Base-by-base conservation (phyloP, 2,329 filamentous ascomycete species). In the Verticillium albo-atrum region DNA sequence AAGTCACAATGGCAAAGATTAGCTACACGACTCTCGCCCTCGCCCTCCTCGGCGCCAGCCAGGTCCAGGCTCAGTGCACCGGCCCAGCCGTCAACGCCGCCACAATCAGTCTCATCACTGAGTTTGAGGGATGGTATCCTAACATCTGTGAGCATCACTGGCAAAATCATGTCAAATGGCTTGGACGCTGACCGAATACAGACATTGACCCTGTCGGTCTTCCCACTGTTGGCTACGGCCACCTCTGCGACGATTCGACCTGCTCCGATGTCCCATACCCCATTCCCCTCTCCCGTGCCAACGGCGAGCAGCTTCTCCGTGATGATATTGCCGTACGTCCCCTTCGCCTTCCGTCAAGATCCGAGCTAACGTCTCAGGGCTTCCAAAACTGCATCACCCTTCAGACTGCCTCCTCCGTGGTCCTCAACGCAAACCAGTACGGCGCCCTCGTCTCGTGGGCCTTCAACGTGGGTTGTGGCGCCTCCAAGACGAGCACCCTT, bases 391-490 rank as follows among this genome's bases (percentile, higher is more conserved):
- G 75, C 64, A 71, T 81, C 59, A 74, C 73, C 6, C 60, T 68
- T 6, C 70, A 73, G 50, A 71, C 74, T 28, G 69, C 64, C 32
- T 60, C 68, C 42, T 61, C 62, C 6, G 76, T 78, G 51, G 68
- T 65, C 4, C 69, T 82, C 34, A 81, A 82, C 64, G 74, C 71
- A 32, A 82, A 83, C 70, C 77, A 82, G 65, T 83, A 80, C 65
- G 81, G 78, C 50, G 80, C 81, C 1, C 75, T 83, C 2, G 76
- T 82, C 37, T 79, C 74, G 52, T 82, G 79, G 78, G 71, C 77
- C 17, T 83, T 77, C 74, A 83, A 83, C 65, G 71, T 79, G 51
- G 80, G 81, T 27, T 78, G 74, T 60, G 77, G 74, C 3, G 73
- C 72, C 54, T 71, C 75, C 3, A 59, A 61, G n/a, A 66, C 64